A percentile compares a stretch with the other conserved stretches of the same genome.
Conservation (phyloP, 352 stramenopile genomes). For the Phytopythium ostracodes region DNA sequence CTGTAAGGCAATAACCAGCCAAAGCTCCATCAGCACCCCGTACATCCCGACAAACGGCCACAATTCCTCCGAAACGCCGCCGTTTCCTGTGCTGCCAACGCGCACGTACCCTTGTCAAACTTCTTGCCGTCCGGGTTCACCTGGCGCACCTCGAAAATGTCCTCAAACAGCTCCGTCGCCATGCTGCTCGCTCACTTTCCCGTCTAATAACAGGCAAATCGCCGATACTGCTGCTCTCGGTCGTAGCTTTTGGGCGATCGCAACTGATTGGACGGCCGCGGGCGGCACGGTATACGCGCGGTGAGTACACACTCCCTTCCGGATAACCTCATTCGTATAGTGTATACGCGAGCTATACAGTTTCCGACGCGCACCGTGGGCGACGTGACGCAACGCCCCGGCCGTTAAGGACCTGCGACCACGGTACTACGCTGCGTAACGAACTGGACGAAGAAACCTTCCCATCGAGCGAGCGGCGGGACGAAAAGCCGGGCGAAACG, state of each 20-base stretch:
- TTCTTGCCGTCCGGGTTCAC: constrained; percentile 98
- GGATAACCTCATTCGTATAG: no score
- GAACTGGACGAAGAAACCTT: background rate
- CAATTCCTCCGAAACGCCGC: background rate
- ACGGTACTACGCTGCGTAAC: background rate
- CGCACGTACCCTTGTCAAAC: constrained; percentile 87
- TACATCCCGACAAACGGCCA: background rate
- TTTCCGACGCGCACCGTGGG: background rate
- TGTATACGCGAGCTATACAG: no score
- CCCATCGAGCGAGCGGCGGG: background rate
- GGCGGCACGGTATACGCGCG: background rate
- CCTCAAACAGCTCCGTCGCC: constrained; percentile 95
- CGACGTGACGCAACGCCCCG: background rate
- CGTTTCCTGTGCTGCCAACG: background rate
- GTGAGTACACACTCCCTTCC: background rate
- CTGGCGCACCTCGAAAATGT: constrained; percentile 97
- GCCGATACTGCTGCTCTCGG: no score
- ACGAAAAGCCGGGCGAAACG: background rate
- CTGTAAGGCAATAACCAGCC: constrained; percentile 18
- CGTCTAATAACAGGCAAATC: background rate
- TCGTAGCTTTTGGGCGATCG: background rate
- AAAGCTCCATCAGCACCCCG: constrained; percentile 11
- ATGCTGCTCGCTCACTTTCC: constrained; percentile 25
- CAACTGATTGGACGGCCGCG: constrained; percentile 5
- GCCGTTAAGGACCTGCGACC: background rate